Evolutionary conservation across 345 rosid genomes (phyloP), one percentile per base, ranked within the genome.

Genomic region (Balakata baccata): DNA sequence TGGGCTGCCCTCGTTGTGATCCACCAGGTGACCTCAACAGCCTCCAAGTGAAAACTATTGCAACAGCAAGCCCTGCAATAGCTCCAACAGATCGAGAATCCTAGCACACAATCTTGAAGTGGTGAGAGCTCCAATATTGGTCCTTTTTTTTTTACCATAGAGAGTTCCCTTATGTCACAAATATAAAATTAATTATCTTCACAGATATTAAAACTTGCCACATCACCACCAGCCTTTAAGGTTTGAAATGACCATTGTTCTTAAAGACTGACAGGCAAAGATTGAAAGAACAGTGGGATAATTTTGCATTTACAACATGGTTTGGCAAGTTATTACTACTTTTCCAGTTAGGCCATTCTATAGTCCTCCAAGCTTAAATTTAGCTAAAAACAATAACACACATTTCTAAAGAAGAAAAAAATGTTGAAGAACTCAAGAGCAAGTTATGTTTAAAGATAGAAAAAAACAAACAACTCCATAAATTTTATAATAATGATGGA

Each of bases 11-110:
- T 84, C 92, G 87, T 68, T 79, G 91, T 73, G 84, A 83, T 61
- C 80, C 88, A 53, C 80, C 68, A n/a, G 97, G 89, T 41, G 96
- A 79, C 81, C 99, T 88, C 61, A 89, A 70, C 62, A 91, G 80
- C 72, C 92, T 89, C 93, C 92, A 96, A 4, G 93, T 87, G 71
- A 93, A 92, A 46, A 90, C 88, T 66, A 96, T 81, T 4, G 98
- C 98, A 52, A 96, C 88, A 64, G 99, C 98, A 79, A 96, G 87
- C 46, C 99, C 98, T 8, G 94, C 99, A 68, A 93, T 85, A 20
- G 99, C 98, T 68, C 98, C 98, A 70, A 89, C 86, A 11, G 99
- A 93, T 66, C 93, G 77, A 37, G 95, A 83, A 86, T 93, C 97
- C 99, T 96, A 82, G 60, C 25, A 69, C n/a, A 18, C 56, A 22